phyloP scores from a whole-genome alignment of 176 grass and related monocot species.

The Luzula sylvatica region DNA sequence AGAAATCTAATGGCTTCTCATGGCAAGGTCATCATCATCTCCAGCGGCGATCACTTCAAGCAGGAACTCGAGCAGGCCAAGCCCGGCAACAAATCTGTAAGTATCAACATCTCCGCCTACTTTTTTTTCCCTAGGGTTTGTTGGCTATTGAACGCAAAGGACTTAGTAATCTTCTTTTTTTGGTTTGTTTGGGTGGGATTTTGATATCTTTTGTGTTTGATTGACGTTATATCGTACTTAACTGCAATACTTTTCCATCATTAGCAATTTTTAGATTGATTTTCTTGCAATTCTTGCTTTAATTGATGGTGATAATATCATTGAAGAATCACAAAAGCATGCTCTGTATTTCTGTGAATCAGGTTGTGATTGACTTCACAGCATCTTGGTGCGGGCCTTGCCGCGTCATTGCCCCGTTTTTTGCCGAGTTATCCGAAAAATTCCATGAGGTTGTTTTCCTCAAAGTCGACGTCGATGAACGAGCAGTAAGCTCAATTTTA shows the following conservation, averaged over 20 bases:
- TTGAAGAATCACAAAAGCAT: too few species aligned
- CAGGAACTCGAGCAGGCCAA: background rate
- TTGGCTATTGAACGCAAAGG: background rate
- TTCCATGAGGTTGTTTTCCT: conserved; percentile 19
- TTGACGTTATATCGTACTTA: too few species aligned
- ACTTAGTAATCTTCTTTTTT: too few species aligned
- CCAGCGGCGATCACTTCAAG: background rate
- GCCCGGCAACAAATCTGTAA: background rate
- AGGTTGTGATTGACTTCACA: conserved; percentile 44
- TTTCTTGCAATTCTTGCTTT: background rate
- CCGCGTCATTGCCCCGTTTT: conserved; percentile 22
- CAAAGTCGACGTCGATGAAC: conserved; percentile 38
- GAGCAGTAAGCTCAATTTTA: conserved; percentile 12
- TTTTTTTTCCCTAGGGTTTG: background rate
- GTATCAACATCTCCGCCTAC: background rate
- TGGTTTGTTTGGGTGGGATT: too few species aligned
- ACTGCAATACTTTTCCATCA: too few species aligned
- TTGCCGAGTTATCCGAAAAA: conserved; percentile 16
- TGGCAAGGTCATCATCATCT: background rate
- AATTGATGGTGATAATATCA: background rate
- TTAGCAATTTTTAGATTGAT: background rate
- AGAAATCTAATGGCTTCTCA: conserved; percentile 9
- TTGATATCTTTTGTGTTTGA: background rate
- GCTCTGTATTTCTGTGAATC: background rate
- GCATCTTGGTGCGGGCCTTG: conserved; percentile 42